Evolutionary conservation across 495 filamentous ascomycete species (phyloP).

Genomic region (Trichocladium uniseriatum): DNA sequence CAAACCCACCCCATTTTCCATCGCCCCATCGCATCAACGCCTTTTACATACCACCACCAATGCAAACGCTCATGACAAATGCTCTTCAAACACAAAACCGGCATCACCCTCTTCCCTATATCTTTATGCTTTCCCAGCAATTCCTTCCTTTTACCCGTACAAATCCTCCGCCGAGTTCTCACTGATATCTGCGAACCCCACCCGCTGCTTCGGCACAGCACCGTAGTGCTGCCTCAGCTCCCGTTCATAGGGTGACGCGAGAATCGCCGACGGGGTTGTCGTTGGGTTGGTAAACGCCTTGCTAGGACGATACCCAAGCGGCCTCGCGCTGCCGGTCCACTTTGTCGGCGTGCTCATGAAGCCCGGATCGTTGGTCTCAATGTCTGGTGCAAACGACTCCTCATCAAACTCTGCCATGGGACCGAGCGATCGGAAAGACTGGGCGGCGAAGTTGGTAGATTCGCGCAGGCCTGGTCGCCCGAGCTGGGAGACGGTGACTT

Average conservation of each 20-base stretch:
- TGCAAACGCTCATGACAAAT: too few relatives aligned
- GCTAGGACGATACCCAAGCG: slow-evolving; percentile 8
- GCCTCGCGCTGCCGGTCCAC: slow-evolving; percentile 15
- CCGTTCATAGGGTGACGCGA: slow-evolving; percentile 23
- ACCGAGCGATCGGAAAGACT: slow-evolving; percentile 2
- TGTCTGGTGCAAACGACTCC: slow-evolving; percentile 8
- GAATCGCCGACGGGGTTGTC: slow-evolving; percentile 23
- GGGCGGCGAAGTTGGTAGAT: not conserved
- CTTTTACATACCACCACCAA: too few relatives aligned
- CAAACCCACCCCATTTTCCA: not conserved
- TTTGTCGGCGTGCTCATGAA: slow-evolving; percentile 29
- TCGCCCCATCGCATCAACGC: not conserved
- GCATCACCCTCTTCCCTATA: too few relatives aligned
- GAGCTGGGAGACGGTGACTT: not conserved
- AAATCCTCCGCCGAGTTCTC: slow-evolving; percentile 23
- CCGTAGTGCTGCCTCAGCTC: slow-evolving; percentile 19
- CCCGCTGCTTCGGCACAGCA: slow-evolving; percentile 6
- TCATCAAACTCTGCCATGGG: slow-evolving; percentile 28
- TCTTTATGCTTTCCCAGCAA: too few relatives aligned
- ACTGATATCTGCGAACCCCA: slow-evolving; percentile 22
- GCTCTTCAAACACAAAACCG: too few relatives aligned
- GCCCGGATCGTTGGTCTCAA: slow-evolving; percentile 12
- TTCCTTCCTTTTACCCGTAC: not conserved
- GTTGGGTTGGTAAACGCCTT: not conserved
- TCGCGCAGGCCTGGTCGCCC: not conserved